Evolutionary conservation across 208 protist species (phyloP).

Genomic region (Trichomonas gallinae): DNA sequence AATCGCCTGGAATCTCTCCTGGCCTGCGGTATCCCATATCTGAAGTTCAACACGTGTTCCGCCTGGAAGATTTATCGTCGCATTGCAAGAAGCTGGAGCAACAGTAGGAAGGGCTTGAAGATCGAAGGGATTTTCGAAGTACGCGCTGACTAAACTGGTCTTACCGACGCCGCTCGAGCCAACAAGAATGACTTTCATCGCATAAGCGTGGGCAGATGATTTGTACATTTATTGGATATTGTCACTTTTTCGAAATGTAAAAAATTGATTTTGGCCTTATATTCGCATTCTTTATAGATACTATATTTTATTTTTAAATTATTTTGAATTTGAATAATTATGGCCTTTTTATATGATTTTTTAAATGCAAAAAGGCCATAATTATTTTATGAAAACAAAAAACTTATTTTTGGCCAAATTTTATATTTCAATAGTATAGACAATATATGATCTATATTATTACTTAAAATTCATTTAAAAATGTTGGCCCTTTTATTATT

Average conservation of each 20-base stretch:
- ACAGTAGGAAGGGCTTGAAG: neutral
- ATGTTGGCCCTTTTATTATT: too few relatives aligned
- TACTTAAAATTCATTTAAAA: too few relatives aligned
- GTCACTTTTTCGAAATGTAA: neutral
- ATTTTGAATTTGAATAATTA: too few relatives aligned
- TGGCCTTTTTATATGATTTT: too few relatives aligned
- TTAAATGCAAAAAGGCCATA: too few relatives aligned
- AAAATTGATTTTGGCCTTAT: too few relatives aligned
- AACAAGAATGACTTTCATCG: constrained; percentile 14
- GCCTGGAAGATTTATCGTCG: neutral
- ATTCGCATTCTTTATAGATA: too few relatives aligned
- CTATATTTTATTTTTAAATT: too few relatives aligned
- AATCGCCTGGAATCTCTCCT: neutral
- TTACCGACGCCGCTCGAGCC: neutral
- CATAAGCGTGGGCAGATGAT: neutral
- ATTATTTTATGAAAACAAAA: too few relatives aligned
- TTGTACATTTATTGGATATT: neutral
- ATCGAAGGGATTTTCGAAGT: constrained; percentile 11
- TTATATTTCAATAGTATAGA: too few relatives aligned
- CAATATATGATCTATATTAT: too few relatives aligned
- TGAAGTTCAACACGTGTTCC: neutral
- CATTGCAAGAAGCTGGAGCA: neutral
- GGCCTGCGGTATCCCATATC: constrained; percentile 7
- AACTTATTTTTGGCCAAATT: too few relatives aligned
- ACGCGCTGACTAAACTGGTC: neutral